Conservation (phyloP, 2,329 filamentous ascomycete genomes). For the Didymella keratinophila region DNA sequence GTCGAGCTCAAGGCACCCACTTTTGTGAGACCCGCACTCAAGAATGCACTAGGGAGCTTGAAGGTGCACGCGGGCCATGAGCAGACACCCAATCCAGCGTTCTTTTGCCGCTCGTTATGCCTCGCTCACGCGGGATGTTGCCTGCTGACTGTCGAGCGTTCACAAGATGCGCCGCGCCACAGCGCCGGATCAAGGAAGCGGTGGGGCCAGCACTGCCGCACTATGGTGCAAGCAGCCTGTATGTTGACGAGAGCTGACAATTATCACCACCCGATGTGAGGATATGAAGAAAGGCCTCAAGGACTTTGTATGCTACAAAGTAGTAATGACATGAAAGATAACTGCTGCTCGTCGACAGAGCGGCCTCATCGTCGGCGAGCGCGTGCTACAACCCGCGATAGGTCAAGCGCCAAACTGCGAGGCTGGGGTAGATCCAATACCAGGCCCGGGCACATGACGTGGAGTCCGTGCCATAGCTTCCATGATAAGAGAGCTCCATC, state of each 20-base stretch:
- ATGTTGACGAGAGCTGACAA: neutral
- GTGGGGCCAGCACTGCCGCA: constrained; percentile 10
- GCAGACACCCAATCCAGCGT: neutral
- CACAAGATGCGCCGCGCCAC: constrained; percentile 25
- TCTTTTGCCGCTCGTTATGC: constrained; percentile 5
- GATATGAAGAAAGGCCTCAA: too few species aligned
- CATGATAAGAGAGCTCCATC: constrained; percentile 45
- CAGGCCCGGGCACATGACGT: neutral
- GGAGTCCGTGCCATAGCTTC: constrained; percentile 7
- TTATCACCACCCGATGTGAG: neutral
- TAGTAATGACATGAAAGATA: too few species aligned
- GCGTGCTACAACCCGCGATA: constrained; percentile 10
- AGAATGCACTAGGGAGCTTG: constrained; percentile 22
- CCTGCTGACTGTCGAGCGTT: constrained; percentile 29
- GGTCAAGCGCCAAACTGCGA: constrained; percentile 7
- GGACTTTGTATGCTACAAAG: neutral
- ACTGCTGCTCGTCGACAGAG: neutral
- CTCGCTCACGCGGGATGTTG: constrained; percentile 27
- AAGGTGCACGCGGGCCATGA: constrained; percentile 12
- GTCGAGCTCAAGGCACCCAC: constrained; percentile 28
- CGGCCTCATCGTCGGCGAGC: neutral
- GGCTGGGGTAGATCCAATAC: constrained; percentile 1
- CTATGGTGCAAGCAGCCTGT: neutral
- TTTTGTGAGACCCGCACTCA: neutral
- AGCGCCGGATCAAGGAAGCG: constrained; percentile 20